Base-by-base conservation (phyloP, 495 filamentous ascomycete genomes). In the Hamigera avellanea region DNA sequence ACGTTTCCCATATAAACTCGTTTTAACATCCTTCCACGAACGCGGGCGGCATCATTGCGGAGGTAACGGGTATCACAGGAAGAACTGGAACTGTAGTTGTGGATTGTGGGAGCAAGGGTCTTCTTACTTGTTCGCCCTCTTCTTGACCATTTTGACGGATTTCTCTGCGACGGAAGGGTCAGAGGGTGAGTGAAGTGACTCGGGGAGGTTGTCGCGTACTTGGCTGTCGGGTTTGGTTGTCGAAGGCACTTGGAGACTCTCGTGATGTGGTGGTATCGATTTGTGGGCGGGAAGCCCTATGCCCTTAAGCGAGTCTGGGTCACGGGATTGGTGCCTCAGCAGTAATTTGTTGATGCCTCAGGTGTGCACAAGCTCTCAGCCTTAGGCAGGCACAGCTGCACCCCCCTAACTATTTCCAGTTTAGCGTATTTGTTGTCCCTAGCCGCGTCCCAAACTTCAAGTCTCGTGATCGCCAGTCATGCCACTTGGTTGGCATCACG, bases 101-200 rank as follows among this genome's bases (percentile, higher is more conserved):
- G n/a, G n/a, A n/a, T n/a, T n/a, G n/a, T 16, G 30, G 30, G 30
- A 18, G 30, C n/a, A 17, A 9, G 33, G 12, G 15, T 16, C 35
- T 33, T 46, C 75, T 67, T 82, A 86, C 81, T 96, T 96, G 74
- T 83, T 87, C 67, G 91, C 86, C 76, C 89, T 83, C 80, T 98
- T 98, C 80, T 98, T 98, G 71, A 98, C 91, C 91, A 98, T 98
- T 66, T 69, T 95, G 74, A 72, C 78, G 72, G 70, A 73, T 72
- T 73, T 57, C 45, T 63, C 62, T 66, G 52, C 33, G 32, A 32
- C 27, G 9, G 40, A 39, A 39, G 17, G 30, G 53, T 57, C 41
- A 57, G 55, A 53, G 46, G 47, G 37, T 26, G 47, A 36, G n/a
- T 6, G 19, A 33, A 7, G 32, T 48, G 45, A 52, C 35, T 38